Base-by-base conservation (phyloP, 371 early-diverging fungal genomes). In the Apophysomyces sp. region DNA sequence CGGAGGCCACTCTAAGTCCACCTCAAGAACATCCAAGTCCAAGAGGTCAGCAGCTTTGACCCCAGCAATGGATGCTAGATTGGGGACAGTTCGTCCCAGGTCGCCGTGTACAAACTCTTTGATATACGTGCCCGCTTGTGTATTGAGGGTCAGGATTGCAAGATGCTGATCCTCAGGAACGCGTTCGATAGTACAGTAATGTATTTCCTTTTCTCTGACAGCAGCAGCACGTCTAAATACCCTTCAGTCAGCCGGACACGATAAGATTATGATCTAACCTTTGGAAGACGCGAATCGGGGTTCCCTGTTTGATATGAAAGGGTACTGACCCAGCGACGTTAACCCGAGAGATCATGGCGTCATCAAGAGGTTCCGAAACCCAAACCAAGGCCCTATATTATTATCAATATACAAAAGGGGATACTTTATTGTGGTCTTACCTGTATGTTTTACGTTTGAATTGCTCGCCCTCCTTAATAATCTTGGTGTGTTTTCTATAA, bases 61-160 rank as follows among this genome's bases (percentile, higher is more conserved):
- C 37, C 79, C 82, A 31, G 91, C 71, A 40, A 97, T 68, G 11
- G 81, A 78, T 9, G 86, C 84, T 29, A 98, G 66, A 56, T 88
- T 93, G 26, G 99, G 99, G 13, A 61, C 62, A 4, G 98, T 98
- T 36, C 99, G 81, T 2, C 98, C 98, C 11, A 93, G 73, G 77
- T 99, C 99, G 12, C 98, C 95, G 66, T 96, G 97, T 2, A 98
- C 91, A 86, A 98, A 99, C 79, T 99, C 99, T 69, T 99, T 99
- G 61, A 99, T 95, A 65, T 99, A 99, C 0, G 98, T 92, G 9
- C 99, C 99, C 3, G 99, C 98, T 63, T 89, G 89, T 0, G 97
- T 92, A 60, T 84, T 83, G 72, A 98, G 61, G 24, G 87, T 76
- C 3, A 93, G 73, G 2, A 85, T 74, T 54, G 83, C 68, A 65